Evolutionary conservation across 129 eudicot species (phyloP), one percentile per base, ranked within the genome.

Genomic region (Scalesia atractyloides): DNA sequence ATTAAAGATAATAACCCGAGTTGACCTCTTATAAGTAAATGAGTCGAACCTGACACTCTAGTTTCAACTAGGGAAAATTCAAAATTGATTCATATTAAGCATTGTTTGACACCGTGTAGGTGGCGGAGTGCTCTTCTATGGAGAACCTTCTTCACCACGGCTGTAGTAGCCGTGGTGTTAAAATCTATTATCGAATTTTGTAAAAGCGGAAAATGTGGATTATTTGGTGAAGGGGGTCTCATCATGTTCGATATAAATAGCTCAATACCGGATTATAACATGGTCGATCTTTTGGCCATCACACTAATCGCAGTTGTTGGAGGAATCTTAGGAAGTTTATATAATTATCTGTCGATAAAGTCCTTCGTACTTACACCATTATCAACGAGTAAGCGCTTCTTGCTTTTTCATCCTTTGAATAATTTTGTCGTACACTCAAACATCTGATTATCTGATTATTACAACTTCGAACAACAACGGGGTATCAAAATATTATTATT

Each of bases 81-180:
- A 37, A 37, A 37, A 37, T 4, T 37, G 43, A 37, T 37, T 3
- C 8, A 37, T 37, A 37, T 37, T 56, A 19, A 66, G 20, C 59
- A 13, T 41, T 18, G 56, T 37, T 60, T 14, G 18, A 76, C 37
- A 16, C 59, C 14, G 75, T 83, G 63, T 77, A 90, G 99, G 99
- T 95, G 99, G 99, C 79, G 99, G 80, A 90, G 96, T 86, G 97
- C 99, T 67, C 97, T 95, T 77, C 85, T 95, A n/a, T 95, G 99
- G 99, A 86, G 99, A 80, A 86, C 99, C 11, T 95, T 95, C 75
- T 94, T 94, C 77, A 94, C 97, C 7, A 94, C 97, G 13, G 99
- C 97, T 56, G 84, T 95, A 10, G 99, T 90, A 58, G 99, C 99
- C 63, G 83, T 95, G 76, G 90, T 90, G 20, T 79, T 95, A 80